Conservation (phyloP, 345 rosid species). For the Boechera stricta region DNA sequence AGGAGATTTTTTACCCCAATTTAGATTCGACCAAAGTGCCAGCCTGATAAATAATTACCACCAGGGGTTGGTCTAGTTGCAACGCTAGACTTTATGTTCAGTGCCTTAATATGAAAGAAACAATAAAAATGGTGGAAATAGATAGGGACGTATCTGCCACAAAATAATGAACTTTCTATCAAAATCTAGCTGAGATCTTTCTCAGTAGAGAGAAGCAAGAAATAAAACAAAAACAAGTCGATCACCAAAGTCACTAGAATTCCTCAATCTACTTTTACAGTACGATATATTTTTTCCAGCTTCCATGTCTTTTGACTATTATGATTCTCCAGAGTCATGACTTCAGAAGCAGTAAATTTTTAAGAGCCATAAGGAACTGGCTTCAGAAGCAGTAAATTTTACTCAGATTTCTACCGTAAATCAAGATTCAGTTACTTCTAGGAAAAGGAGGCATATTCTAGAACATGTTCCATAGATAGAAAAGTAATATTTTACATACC, state of each 20-base stretch:
- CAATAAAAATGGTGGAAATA: not conserved
- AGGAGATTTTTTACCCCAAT: not conserved
- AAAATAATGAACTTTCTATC: not conserved
- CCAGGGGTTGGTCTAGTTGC: not conserved
- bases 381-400: constrained; percentile 24
- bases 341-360: not conserved
- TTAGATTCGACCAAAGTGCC: not conserved
- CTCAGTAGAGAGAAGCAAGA: not conserved
- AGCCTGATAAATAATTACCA: constrained; percentile 16
- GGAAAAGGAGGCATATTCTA: constrained; percentile 26
- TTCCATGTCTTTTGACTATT: not conserved
- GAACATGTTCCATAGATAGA: constrained; percentile 16
- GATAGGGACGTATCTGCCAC: not conserved
- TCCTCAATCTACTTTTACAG: not conserved
- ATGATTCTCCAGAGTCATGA: not conserved
- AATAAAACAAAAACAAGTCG: not conserved
- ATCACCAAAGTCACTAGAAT: not conserved
- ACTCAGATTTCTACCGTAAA: constrained; percentile 37
- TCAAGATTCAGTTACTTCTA: constrained; percentile 13
- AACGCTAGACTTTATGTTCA: not conserved
- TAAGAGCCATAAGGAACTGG: not conserved
- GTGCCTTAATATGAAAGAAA: not conserved
- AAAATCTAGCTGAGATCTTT: not conserved
- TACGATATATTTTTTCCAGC: not conserved
- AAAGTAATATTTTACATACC: constrained; percentile 31